These are phyloP conservation scores for Thelonectria olida DNA, from an alignment of 2,329 filamentous ascomycete genomes.

Conservation along the genomic window DNA sequence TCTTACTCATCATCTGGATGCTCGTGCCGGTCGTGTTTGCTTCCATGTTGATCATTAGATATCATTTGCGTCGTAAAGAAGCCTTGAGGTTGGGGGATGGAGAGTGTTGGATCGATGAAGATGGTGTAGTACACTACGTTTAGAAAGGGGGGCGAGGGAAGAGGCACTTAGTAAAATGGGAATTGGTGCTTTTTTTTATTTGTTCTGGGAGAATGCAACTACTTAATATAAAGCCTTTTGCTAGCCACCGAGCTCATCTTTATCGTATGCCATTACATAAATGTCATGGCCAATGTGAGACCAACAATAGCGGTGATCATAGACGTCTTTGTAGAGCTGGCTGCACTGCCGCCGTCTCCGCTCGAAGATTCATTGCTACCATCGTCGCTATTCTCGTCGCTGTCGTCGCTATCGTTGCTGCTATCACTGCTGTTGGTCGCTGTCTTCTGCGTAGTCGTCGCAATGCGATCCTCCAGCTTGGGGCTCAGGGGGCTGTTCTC, in stretches of 20 bases:
- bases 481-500: conserved; percentile 59
- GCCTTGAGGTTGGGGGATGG: conserved; percentile 26
- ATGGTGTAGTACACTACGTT: conserved; percentile 13
- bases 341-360: conserved; percentile 15
- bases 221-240: no score
- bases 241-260: neutral
- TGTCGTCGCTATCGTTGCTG: neutral
- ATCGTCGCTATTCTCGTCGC: conserved; percentile 9
- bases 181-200: neutral
- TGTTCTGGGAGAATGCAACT: neutral
- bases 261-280: conserved; percentile 27
- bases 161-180: neutral
- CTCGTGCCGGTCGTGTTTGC: conserved; percentile 27
- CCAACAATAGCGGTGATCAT: conserved; percentile 23
- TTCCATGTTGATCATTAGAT: conserved; percentile 15
- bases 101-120: conserved; percentile 11
- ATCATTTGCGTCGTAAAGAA: conserved; percentile 20
- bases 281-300: conserved; percentile 22
- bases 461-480: conserved; percentile 55
- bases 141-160: no score
- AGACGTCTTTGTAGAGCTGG: conserved; percentile 16
- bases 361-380: conserved; percentile 2
- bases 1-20: conserved; percentile 30
- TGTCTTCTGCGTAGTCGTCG: conserved; percentile 26
- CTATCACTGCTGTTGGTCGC: neutral